A percentile compares a stretch with the other conserved stretches of the same genome.
phyloP scores from a whole-genome alignment of 228 moss, liverwort and hornwort genomes.

The Sphagnum fallax region DNA sequence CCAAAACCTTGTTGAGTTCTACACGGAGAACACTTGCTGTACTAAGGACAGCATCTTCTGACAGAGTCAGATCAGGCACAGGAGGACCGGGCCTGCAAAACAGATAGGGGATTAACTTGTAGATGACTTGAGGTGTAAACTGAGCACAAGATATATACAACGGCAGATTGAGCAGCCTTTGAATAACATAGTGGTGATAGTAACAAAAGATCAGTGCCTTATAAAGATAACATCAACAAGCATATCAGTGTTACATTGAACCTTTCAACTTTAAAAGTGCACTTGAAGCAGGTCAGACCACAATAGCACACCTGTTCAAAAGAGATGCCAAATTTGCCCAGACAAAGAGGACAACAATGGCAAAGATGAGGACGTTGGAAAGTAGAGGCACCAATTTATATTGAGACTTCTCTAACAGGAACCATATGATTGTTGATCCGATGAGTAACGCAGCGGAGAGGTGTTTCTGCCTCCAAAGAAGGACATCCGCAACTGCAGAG shows the following conservation, averaged over 20 bases:
- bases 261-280: no score
- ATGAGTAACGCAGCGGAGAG: slow-evolving; percentile 42
- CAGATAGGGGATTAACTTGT: neutral
- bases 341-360: slow-evolving; percentile 74
- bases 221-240: neutral
- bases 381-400: slow-evolving; percentile 67
- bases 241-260: neutral
- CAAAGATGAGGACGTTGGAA: slow-evolving; percentile 79
- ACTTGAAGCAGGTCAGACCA: neutral
- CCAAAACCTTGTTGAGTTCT: slow-evolving; percentile 34
- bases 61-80: slow-evolving; percentile 32
- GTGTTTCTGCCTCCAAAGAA: slow-evolving; percentile 73
- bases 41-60: slow-evolving; percentile 24
- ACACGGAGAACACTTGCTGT: slow-evolving; percentile 20
- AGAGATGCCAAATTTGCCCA: slow-evolving; percentile 86
- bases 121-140: neutral
- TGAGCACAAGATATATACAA: no score
- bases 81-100: slow-evolving; percentile 34
- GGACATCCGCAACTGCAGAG: slow-evolving; percentile 59
- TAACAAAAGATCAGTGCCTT: neutral
- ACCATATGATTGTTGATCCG: slow-evolving; percentile 59
- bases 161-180: neutral
- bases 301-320: slow-evolving; percentile 40
- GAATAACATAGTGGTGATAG: neutral
- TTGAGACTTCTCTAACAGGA: slow-evolving; percentile 81